These are phyloP conservation scores for Podospora pseudoanserina DNA, from an alignment of 495 filamentous ascomycete species.

Conservation along the genomic window DNA sequence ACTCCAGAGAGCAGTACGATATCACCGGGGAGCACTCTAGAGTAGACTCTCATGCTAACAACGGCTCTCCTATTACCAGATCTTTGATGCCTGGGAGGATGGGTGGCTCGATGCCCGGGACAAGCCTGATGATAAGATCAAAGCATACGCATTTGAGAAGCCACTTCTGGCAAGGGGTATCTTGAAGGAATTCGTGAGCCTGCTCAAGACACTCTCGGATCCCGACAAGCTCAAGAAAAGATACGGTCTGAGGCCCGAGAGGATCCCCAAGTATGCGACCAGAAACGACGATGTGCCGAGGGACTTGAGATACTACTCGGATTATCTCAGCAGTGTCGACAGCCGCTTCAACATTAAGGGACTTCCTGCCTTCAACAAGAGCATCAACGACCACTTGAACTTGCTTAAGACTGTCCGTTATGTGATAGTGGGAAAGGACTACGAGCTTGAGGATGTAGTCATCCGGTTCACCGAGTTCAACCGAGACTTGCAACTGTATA, in stretches of 20 bases:
- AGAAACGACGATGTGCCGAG: slow-evolving; percentile 7
- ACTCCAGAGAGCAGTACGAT: slow-evolving; percentile 5
- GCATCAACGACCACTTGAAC: background rate
- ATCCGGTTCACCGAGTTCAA: slow-evolving; percentile 8
- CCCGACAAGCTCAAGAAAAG: slow-evolving; percentile 8
- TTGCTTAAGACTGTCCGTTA: slow-evolving; percentile 8
- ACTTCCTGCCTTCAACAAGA: slow-evolving; percentile 3
- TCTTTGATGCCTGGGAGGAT: slow-evolving; percentile 9
- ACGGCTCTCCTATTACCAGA: background rate
- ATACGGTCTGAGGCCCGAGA: slow-evolving; percentile 7
- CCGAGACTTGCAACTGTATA: slow-evolving; percentile 5
- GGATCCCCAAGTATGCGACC: background rate
- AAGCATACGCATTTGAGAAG: background rate
- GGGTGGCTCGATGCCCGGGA: background rate
- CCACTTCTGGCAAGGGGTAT: slow-evolving; percentile 8
- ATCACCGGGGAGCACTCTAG: background rate
- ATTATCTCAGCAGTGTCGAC: slow-evolving; percentile 10
- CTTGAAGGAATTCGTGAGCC: slow-evolving; percentile 7
- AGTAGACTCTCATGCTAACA: background rate
- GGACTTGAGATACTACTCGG: slow-evolving; percentile 2
- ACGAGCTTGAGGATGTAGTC: slow-evolving; percentile 3
- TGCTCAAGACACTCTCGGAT: slow-evolving; percentile 10
- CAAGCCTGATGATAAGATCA: slow-evolving; percentile 3
- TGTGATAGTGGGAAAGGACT: background rate
- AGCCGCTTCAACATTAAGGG: background rate